phyloP scores from a whole-genome alignment of 768 basidiomycete species.

The Lepiota brunneoincarnata region DNA sequence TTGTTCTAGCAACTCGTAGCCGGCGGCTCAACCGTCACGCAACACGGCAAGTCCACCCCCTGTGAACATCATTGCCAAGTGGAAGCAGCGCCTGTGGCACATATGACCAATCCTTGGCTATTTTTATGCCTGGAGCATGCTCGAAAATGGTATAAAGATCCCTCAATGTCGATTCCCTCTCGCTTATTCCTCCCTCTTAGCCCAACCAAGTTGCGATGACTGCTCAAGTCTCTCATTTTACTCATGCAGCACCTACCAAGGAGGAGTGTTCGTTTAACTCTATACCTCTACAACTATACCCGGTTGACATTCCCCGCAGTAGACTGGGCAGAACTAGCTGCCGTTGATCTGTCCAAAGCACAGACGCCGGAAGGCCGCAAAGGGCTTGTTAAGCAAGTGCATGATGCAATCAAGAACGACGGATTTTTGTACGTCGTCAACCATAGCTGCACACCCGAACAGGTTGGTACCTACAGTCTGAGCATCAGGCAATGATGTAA shows the following conservation, averaged over 20 bases:
- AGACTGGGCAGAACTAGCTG: constrained; percentile 40
- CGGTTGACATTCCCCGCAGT: constrained; percentile 12
- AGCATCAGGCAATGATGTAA: no score
- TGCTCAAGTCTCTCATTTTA: constrained; percentile 5
- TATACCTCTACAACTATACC: not conserved
- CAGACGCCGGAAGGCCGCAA: constrained; percentile 32
- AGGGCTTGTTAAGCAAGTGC: constrained; percentile 33
- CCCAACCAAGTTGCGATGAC: not conserved
- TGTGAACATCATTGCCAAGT: not conserved
- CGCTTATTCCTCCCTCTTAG: not conserved
- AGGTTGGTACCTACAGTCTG: constrained; percentile 23
- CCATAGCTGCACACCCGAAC: constrained; percentile 41
- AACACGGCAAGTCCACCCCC: not conserved
- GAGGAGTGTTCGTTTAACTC: constrained; percentile 5
- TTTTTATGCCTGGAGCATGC: not conserved
- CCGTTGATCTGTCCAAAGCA: constrained; percentile 45
- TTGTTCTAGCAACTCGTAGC: not conserved
- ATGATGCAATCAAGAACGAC: constrained; percentile 36
- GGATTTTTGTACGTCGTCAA: constrained; percentile 51
- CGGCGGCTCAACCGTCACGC: not conserved
- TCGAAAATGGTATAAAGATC: not conserved
- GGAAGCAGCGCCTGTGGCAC: not conserved
- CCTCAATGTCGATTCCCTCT: not conserved
- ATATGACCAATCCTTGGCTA: constrained; percentile 7
- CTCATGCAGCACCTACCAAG: constrained; percentile 8